Evolutionary conservation across 2,329 filamentous ascomycete genomes (phyloP).

Genomic region (Ceratocystis destructans): DNA sequence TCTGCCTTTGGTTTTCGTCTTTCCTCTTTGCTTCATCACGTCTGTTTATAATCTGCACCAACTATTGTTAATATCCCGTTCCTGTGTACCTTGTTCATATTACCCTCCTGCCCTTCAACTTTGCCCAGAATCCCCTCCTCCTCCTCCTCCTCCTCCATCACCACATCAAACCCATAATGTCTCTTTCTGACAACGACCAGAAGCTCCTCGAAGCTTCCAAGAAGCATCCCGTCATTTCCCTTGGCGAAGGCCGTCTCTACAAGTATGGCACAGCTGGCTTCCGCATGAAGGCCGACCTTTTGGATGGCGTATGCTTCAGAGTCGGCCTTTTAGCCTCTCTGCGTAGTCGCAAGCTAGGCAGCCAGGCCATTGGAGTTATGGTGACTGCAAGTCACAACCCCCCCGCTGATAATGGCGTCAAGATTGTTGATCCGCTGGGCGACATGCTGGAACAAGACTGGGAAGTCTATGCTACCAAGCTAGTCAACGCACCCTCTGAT

Average conservation of each 20-base stretch:
- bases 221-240: slow-evolving; percentile 44
- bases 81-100: slow-evolving; percentile 3
- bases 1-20: neutral
- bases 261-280: slow-evolving; percentile 56
- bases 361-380: slow-evolving; percentile 92
- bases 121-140: slow-evolving; percentile 14
- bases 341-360: slow-evolving; percentile 76
- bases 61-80: neutral
- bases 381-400: slow-evolving; percentile 91
- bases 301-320: slow-evolving; percentile 84
- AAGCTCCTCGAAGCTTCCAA: slow-evolving; percentile 46
- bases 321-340: slow-evolving; percentile 81
- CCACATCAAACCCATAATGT: slow-evolving; percentile 4
- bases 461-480: slow-evolving; percentile 75
- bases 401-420: slow-evolving; percentile 79
- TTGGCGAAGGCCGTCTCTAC: slow-evolving; percentile 35
- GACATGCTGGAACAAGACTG: slow-evolving; percentile 96
- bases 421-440: slow-evolving; percentile 92
- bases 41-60: neutral
- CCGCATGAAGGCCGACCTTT: slow-evolving; percentile 59
- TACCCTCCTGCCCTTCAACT: neutral
- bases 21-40: neutral
- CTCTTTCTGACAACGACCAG: slow-evolving; percentile 24
- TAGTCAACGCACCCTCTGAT: slow-evolving; percentile 73
- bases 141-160: slow-evolving; percentile 20